Evolutionary conservation across 2,329 filamentous ascomycete species (phyloP).

Genomic region (Trichoderma brevicompactum): DNA sequence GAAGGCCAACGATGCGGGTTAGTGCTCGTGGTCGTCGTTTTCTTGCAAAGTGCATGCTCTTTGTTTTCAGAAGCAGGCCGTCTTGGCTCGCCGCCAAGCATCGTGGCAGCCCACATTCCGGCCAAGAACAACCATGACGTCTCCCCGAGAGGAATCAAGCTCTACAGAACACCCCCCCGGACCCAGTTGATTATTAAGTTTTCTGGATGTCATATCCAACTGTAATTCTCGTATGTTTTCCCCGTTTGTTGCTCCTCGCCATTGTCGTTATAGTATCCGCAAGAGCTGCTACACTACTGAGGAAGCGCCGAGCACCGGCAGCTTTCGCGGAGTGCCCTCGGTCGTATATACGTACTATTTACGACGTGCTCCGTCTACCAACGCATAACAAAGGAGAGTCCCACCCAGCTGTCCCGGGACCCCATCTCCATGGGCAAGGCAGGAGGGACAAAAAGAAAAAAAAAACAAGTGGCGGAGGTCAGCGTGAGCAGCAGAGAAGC

Average conservation of each 20-base stretch:
- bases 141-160: constrained; percentile 3
- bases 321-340: constrained; percentile 23
- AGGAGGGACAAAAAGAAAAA: not conserved
- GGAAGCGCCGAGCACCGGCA: constrained; percentile 17
- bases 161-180: not conserved
- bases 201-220: not conserved
- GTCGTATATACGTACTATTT: constrained; percentile 27
- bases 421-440: constrained; percentile 15
- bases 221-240: constrained; percentile 10
- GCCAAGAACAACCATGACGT: not conserved
- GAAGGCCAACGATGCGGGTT: not conserved
- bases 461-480: not conserved
- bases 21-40: not conserved
- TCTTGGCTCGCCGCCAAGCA: constrained; percentile 9
- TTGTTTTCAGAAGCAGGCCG: not conserved
- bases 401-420: not conserved
- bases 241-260: not conserved
- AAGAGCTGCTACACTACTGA: not conserved
- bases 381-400: constrained; percentile 26
- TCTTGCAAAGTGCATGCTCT: not conserved
- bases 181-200: not conserved
- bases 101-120: constrained; percentile 18
- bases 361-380: constrained; percentile 14
- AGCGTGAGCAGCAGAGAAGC: constrained; percentile 4
- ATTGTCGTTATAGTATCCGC: constrained; percentile 9